phyloP scores from a whole-genome alignment of 306 rosid species.

The Fagus sylvatica region DNA sequence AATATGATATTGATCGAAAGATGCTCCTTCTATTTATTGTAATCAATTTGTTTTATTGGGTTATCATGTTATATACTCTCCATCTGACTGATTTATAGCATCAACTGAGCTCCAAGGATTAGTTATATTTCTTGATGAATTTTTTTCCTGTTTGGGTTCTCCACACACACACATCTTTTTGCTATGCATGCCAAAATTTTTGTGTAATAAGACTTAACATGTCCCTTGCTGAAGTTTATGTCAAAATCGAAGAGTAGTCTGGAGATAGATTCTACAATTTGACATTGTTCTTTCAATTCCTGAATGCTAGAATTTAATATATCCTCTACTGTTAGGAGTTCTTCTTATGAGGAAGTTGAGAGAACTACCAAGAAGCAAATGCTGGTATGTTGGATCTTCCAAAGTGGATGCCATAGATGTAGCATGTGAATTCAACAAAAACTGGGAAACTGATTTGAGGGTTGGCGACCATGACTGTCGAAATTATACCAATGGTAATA shows the following conservation, averaged over 20 bases:
- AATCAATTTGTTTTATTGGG: constrained; percentile 1
- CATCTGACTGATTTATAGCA: not conserved
- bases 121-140: not conserved
- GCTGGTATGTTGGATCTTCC: constrained; percentile 83
- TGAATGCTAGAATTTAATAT: not conserved
- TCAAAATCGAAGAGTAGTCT: not conserved
- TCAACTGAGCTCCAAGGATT: constrained; percentile 14
- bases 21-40: not conserved
- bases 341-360: constrained; percentile 62
- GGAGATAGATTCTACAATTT: not conserved
- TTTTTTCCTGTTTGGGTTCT: no score
- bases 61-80: constrained; percentile 14
- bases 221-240: not conserved
- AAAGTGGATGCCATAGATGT: constrained; percentile 41
- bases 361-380: constrained; percentile 64
- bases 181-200: not conserved
- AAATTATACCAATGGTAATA: constrained; percentile 74
- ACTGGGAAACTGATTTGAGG: constrained; percentile 61
- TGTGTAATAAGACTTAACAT: not conserved
- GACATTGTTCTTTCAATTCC: not conserved
- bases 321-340: constrained; percentile 44
- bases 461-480: constrained; percentile 82
- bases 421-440: constrained; percentile 63
- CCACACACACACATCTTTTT: not conserved
- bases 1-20: not conserved